These are phyloP conservation scores for Scutellospora calospora DNA, from an alignment of 371 early-diverging fungal genomes.

Conservation along the genomic window DNA sequence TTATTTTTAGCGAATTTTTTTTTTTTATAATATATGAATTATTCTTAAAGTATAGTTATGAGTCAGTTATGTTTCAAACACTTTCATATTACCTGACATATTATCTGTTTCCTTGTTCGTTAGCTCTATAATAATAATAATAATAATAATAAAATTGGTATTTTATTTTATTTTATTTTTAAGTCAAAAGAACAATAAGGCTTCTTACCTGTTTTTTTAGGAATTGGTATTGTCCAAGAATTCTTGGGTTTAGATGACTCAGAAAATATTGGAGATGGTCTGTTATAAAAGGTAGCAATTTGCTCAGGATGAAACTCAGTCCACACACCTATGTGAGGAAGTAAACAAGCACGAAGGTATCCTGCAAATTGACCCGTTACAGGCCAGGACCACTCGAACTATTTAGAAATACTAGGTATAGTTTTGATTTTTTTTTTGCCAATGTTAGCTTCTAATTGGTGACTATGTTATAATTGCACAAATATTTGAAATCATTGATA, in stretches of 20 bases:
- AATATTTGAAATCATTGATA: too few relatives aligned
- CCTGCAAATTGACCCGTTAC: neutral
- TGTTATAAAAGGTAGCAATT: neutral
- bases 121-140: too few relatives aligned
- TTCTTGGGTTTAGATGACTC: neutral
- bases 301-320: neutral
- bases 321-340: neutral
- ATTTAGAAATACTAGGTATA: neutral
- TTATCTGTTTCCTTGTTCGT: too few relatives aligned
- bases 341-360: neutral
- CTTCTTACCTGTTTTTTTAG: neutral
- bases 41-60: too few relatives aligned
- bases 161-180: too few relatives aligned
- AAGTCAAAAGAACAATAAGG: too few relatives aligned
- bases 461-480: neutral
- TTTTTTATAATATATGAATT: too few relatives aligned
- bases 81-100: too few relatives aligned
- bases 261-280: neutral
- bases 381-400: neutral
- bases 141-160: too few relatives aligned
- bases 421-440: neutral
- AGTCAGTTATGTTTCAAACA: too few relatives aligned
- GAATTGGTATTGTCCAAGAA: neutral
- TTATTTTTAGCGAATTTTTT: too few relatives aligned
- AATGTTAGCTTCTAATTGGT: neutral